Evolutionary conservation across 768 basidiomycete species (phyloP), one percentile per base, ranked within the genome.

Genomic region (Aureoboletus auriporus): DNA sequence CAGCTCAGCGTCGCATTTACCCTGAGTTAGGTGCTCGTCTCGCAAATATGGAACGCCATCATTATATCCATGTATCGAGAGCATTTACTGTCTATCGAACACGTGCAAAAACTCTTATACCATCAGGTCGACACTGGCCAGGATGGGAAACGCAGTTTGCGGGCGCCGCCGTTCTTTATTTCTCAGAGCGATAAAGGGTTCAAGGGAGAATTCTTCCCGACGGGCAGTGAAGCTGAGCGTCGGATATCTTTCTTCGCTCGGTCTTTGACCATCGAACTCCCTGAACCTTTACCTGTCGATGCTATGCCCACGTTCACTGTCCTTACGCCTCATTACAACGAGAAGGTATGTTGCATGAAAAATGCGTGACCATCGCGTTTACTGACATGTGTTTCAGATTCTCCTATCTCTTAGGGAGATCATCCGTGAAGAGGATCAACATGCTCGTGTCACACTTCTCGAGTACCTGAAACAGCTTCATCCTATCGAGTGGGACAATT

Each of bases 231-330:
- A 65, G 96, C 96, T 1, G 93, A 98, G 65, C 86, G 96, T 42
- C 82, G 96, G 44, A 97, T 99, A 59, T 97, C 94, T 16, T 99
- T 98, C 83, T 98, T 98, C 65, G 93, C 96, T 26, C 95, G 97
- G 69, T 95, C 92, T 5, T 76, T 99, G 58, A 98, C 96, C 6
- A 96, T 93, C n/a, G 77, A 84, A 41, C 83, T 98, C 43, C 96
- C 95, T 16, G 86, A 91, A 57, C 88, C 96, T 8, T 70, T 98
- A 30, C 93, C 94, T 12, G 92, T 99, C 37, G 94, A 98, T 66
- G 90, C 93, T n/a, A 98, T 99, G 96, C 96, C 96, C 2, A 97
- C 95, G 0, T 99, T 99, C 76, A 98, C 96, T 39, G 94, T 99
- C 20, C 74, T 99, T 46, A 96, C 93, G 0, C 96, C 96, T 12